phyloP scores from a whole-genome alignment of 2,329 filamentous ascomycete species.

The Curvularia hawaiiensis region DNA sequence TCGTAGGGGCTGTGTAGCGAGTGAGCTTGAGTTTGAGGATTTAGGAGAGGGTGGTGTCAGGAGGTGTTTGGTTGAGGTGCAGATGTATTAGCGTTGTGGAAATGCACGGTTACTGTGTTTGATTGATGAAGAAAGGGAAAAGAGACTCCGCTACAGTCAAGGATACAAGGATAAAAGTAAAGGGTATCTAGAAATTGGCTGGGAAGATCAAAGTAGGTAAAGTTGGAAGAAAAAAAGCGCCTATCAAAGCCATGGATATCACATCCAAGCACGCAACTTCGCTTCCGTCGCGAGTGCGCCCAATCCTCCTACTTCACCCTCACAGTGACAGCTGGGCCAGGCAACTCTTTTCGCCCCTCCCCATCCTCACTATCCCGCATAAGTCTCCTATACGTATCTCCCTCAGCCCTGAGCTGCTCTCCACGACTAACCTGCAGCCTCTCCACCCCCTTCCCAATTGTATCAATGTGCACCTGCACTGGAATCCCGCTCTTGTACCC shows the following conservation, averaged over 20 bases:
- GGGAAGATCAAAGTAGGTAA: background rate
- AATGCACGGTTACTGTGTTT: background rate
- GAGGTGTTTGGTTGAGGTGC: constrained; percentile 55
- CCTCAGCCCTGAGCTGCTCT: constrained; percentile 63
- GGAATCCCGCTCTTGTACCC: constrained; percentile 62
- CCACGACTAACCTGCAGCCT: constrained; percentile 69
- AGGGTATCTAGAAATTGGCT: constrained; percentile 14
- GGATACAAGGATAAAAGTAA: too few species aligned
- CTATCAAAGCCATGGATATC: background rate
- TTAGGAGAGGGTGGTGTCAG: constrained; percentile 52
- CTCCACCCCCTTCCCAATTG: constrained; percentile 74
- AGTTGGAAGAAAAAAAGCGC: background rate
- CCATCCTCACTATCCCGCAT: constrained; percentile 21
- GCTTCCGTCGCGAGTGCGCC: too few species aligned
- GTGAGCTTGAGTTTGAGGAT: constrained; percentile 56
- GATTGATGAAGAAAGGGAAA: too few species aligned
- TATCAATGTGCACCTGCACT: constrained; percentile 75
- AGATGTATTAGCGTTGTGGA: constrained; percentile 34
- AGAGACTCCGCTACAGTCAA: too few species aligned
- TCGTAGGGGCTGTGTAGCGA: constrained; percentile 51
- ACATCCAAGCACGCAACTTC: background rate
- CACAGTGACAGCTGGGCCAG: constrained; percentile 22
- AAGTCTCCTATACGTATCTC: constrained; percentile 50
- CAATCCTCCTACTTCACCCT: constrained; percentile 13
- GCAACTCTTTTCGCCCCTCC: constrained; percentile 19